Evolutionary conservation across 495 filamentous ascomycete genomes (phyloP).

Genomic region (Neurospora discreta): DNA sequence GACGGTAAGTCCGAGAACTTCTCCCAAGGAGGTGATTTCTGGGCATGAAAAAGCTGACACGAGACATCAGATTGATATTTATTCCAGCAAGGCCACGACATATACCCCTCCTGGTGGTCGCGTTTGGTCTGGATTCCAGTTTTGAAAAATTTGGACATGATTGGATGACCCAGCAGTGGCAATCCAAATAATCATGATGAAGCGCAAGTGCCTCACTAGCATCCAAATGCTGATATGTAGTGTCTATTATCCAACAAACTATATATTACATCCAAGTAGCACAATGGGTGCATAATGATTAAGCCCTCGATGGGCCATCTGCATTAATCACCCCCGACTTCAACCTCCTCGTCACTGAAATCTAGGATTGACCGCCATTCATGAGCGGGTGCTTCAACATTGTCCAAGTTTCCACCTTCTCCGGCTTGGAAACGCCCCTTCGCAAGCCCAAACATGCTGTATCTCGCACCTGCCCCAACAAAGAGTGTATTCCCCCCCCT

Average conservation of each 20-base stretch:
- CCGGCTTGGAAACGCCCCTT: neutral
- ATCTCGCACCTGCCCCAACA: slow-evolving; percentile 55
- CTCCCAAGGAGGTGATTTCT: neutral
- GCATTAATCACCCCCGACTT: neutral
- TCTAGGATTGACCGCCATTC: neutral
- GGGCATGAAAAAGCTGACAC: neutral
- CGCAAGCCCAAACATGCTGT: slow-evolving; percentile 38
- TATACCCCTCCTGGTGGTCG: slow-evolving; percentile 40
- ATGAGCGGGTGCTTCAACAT: neutral
- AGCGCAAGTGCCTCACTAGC: neutral
- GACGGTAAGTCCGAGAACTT: slow-evolving; percentile 21
- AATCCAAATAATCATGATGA: neutral
- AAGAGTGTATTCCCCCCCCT: slow-evolving; percentile 6
- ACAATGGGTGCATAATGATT: neutral
- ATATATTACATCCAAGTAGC: neutral
- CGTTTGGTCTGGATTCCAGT: slow-evolving; percentile 36
- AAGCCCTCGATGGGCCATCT: neutral
- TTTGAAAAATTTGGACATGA: neutral
- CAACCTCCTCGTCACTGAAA: neutral
- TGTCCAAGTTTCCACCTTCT: neutral
- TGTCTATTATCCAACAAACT: neutral
- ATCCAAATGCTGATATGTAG: neutral
- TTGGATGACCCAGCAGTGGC: neutral
- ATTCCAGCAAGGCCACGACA: slow-evolving; percentile 30
- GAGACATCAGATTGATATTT: slow-evolving; percentile 32